Base-by-base conservation (phyloP, 1,284 basidiomycete species). In the Anthracocystis walkeri region DNA sequence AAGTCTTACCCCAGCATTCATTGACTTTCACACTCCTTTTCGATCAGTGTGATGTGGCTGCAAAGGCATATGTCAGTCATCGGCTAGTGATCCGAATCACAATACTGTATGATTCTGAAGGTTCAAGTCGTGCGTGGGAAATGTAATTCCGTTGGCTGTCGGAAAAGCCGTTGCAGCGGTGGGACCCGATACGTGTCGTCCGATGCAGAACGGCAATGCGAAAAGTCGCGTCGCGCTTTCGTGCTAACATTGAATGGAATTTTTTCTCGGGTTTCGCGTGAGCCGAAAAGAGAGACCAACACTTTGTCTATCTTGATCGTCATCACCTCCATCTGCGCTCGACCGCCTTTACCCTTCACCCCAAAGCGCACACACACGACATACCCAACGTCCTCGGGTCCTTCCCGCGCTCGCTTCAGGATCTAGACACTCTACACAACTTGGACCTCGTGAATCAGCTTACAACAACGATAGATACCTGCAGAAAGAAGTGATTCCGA, bases 191-290 rank as follows among this genome's bases (percentile, higher is more conserved):
- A 12, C 8, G 33, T 14, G 33, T 16, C 29, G 29, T 18, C 46
- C 29, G 53, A 56, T 56, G 35, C 40, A 42, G 21, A 35, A 41
- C 16, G 27, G 33, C 38, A 16, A 16, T 3, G 23, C 23, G 2
- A 55, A 41, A 23, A 33, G 68, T 71, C 68, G 68, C 68, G 68
- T 71, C 68, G 68, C 68, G 68, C 68, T 38, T 12, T 27, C 29
- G 41, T 65, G 54, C 53, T 70, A 70, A 70, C 68, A 71, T 49
- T 38, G 18, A 5, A 3, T 16, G 35, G 12, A 38, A 27, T 10
- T 27, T 41, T 42, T 55, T 59, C 51, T 46, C 16, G 53, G 44
- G 38, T 18, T 29, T 48, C 35, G 35, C 50, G 50, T 16, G 46
- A 38, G 10, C 40, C 41, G 20, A 42, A 42, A 21, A 42, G 41